Base-by-base conservation (phyloP, 164 flowering plant genomes). In the Magnolia officinalis region DNA sequence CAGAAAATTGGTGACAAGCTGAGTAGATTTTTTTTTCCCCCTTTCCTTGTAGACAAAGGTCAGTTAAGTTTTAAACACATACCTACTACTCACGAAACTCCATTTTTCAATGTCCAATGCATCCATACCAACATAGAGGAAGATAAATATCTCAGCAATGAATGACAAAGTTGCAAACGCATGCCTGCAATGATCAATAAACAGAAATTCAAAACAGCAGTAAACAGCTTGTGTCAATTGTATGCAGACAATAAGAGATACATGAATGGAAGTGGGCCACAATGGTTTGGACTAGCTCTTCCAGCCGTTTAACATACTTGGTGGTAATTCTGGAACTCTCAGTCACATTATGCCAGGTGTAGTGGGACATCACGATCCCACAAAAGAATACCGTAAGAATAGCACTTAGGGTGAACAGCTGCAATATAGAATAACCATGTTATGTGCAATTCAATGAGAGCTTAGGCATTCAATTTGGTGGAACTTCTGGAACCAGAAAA, bases 81-180 rank as follows among this genome's bases (percentile, higher is more conserved):
- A 82, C 89, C 89, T 87, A 75, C 67, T 67, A 20, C 78, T 80
- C 7, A 85, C 87, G 72, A 82, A 73, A 37, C 80, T 78, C 91
- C 88, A 89, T 74, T 87, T 89, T 76, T 86, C 89, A 72, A 95
- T 95, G 85, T 95, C 98, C 87, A 95, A 80, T 59, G 98, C 96
- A 85, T 94, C 98, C 96, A 91, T 94, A 78, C 98, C 98, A 71
- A 94, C 98, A 78, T 94, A 94, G 66, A 92, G 92, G 84, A 95
- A 95, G 83, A 95, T 91, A 72, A 92, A 92, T 37, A 87, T 86
- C 87, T 95, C 98, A 20, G 91, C 87, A 69, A 92, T 82, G 83
- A 92, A 95, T 67, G 98, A 92, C 82, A 93, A 67, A 26, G 98
- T 95, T 0, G 97, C 97, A 84, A 95, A 95, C 61, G 92, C 83